Evolutionary conservation across 1,284 basidiomycete genomes (phyloP).

Genomic region (Ustilago trichophora): DNA sequence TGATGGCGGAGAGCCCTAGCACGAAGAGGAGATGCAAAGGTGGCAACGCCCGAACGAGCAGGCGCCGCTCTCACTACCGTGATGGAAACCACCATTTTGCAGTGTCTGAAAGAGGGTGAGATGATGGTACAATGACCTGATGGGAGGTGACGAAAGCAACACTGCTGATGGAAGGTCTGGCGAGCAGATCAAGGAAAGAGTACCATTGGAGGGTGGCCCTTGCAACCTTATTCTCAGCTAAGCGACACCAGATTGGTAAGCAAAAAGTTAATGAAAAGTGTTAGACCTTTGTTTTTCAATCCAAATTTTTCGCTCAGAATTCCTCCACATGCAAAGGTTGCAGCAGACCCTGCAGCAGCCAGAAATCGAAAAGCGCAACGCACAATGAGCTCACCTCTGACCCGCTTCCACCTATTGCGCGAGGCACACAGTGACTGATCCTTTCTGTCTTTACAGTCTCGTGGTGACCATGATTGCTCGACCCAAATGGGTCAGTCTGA

Average conservation of each 20-base stretch:
- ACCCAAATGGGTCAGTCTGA: background rate
- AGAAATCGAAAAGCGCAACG: constrained; percentile 4
- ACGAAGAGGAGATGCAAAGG: background rate
- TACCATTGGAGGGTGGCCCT: constrained; percentile 19
- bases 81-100: constrained; percentile 18
- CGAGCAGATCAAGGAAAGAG: background rate
- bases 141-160: too few species aligned
- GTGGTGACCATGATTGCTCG: too few species aligned
- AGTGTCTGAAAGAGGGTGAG: background rate
- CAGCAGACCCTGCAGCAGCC: constrained; percentile 31
- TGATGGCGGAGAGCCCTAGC: constrained; percentile 1
- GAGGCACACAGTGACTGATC: constrained; percentile 9
- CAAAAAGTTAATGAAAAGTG: background rate
- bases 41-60: constrained; percentile 7
- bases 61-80: constrained; percentile 6
- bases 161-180: background rate
- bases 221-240: constrained; percentile 23
- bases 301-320: background rate
- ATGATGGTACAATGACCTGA: too few species aligned
- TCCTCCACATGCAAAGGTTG: too few species aligned
- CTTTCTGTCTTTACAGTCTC: too few species aligned
- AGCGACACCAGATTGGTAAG: constrained; percentile 32
- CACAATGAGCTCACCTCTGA: constrained; percentile 35
- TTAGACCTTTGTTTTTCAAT: background rate
- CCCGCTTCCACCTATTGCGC: background rate